Evolutionary conservation across 2,329 filamentous ascomycete species (phyloP), one percentile per base, ranked within the genome.

Genomic region (Fusarium protoensiforme): DNA sequence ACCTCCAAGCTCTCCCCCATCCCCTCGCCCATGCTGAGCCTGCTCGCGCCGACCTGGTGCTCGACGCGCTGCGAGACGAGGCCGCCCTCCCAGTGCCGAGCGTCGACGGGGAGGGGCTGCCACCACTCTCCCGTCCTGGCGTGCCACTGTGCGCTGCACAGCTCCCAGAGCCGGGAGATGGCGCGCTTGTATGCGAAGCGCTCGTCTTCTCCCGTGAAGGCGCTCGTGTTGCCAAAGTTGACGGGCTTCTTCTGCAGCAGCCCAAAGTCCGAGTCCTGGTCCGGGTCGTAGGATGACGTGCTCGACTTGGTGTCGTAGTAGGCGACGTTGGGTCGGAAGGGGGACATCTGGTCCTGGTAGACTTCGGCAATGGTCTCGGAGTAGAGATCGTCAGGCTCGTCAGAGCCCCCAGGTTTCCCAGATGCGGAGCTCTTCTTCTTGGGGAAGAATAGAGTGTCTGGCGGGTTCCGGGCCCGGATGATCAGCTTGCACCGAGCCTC

Each of bases 161-260:
- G 90, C 82, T 96, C 93, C 93, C 93, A 96, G 4, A 96, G 83
- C n/a, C 94, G 85, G 73, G 92, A 94, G 48, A 90, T 87, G 2
- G 93, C 94, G 27, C 94, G 87, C 81, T 94, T 94, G 75, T 94
- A 95, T 0, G 93, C 93, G 79, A 96, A 96, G 14, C 90, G 86
- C 80, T 96, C 93, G 80, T 96, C 94, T 79, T 95, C 92, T 14
- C 94, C 94, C 0, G 92, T 95, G 77, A 96, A 93, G 0, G 89
- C 90, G 13, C 87, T 84, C 0, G 91, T 88, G 71, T 92, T 90
- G 58, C 86, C 88, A 78, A 96, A 96, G 78, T 96, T 88, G n/a
- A 88, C 81, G 10, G 43, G 61, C n/a, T 74, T 78, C 43, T 76
- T 76, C 72, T 81, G 82, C 60, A 83, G 82, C 60, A 83, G 79